A percentile compares a stretch with the other conserved stretches of the same genome.
These are phyloP conservation scores for Cystobasidium slooffiae DNA, from an alignment of 1,284 basidiomycete genomes.

Conservation along the genomic window DNA sequence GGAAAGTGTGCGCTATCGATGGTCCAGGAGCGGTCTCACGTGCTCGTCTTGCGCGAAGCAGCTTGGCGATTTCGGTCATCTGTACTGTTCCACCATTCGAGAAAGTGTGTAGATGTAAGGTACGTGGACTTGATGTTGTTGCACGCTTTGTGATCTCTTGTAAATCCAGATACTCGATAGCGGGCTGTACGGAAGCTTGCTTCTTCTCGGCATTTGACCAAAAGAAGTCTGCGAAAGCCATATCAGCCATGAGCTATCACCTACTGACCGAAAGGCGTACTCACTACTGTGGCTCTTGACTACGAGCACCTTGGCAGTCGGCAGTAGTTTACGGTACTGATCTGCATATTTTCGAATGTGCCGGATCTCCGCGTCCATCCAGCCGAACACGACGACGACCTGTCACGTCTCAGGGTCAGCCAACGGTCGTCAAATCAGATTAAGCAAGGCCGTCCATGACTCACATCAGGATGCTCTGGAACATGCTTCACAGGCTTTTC, in stretches of 20 bases:
- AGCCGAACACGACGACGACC: constrained; percentile 41
- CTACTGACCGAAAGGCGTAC: neutral
- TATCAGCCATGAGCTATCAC: neutral
- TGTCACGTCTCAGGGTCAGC: neutral
- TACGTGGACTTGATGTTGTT: neutral
- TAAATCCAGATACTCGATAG: constrained; percentile 6
- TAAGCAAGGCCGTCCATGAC: neutral
- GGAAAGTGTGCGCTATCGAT: constrained; percentile 2
- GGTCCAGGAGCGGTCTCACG: neutral
- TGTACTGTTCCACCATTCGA: constrained; percentile 36
- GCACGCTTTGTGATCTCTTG: neutral
- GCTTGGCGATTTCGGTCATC: constrained; percentile 16
- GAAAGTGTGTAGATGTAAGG: constrained; percentile 30
- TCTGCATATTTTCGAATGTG: constrained; percentile 42
- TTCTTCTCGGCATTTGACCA: constrained; percentile 22
- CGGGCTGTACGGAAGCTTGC: constrained; percentile 18
- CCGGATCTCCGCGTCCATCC: constrained; percentile 40
- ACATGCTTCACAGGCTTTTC: neutral
- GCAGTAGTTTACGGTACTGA: constrained; percentile 25
- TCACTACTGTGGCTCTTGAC: constrained; percentile 36
- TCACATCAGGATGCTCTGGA: constrained; percentile 25
- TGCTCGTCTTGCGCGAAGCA: constrained; percentile 3
- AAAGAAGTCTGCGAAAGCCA: constrained; percentile 19
- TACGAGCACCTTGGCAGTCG: constrained; percentile 24
- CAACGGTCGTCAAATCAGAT: neutral